phyloP scores from a whole-genome alignment of 345 rosid species.

The Arabidopsis thaliana region TAIR10.1 NC_003076.8:24841501-24842000 shows the following conservation, averaged over 20 bases:
- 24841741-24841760: constrained; percentile 19
- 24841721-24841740: not conserved
- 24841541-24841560: constrained; percentile 1
- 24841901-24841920: constrained; percentile 47
- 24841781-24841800: constrained; percentile 49
- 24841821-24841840: constrained; percentile 8
- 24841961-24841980: constrained; percentile 11
- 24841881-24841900: constrained; percentile 29
- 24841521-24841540: not conserved
- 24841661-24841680: constrained; percentile 49
- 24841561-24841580: not conserved
- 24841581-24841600: constrained; percentile 43
- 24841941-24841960: constrained; percentile 4
- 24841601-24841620: constrained; percentile 93
- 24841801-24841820: constrained; percentile 45
- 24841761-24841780: constrained; percentile 6
- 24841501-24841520: not conserved
- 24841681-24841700: constrained; percentile 61
- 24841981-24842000: constrained; percentile 22
- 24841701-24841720: constrained; percentile 39
- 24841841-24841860: constrained; percentile 38
- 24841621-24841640: constrained; percentile 68
- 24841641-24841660: constrained; percentile 53
- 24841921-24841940: constrained; percentile 43
- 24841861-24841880: not conserved